Conservation (phyloP, 805 yeast genomes). For the Myxozyma neglecta region DNA sequence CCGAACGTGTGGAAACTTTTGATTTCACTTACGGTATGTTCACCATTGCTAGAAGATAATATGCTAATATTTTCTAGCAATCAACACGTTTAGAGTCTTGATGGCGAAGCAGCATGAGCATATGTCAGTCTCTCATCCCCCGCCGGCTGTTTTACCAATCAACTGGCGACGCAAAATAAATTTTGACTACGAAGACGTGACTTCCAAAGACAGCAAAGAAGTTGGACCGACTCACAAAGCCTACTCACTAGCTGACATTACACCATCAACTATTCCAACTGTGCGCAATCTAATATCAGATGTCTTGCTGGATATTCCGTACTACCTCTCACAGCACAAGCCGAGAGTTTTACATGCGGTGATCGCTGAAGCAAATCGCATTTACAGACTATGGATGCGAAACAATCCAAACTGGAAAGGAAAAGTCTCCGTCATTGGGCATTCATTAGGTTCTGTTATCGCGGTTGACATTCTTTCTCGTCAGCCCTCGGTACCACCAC, state of each 20-base stretch:
- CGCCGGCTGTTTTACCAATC: slow-evolving; percentile 58
- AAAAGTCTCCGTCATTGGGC: slow-evolving; percentile 73
- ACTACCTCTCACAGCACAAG: slow-evolving; percentile 72
- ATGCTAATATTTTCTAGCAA: slow-evolving; percentile 32
- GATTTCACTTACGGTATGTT: slow-evolving; percentile 71
- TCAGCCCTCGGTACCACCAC: slow-evolving; percentile 41
- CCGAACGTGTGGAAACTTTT: slow-evolving; percentile 73
- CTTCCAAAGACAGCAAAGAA: slow-evolving; percentile 8
- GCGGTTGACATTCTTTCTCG: slow-evolving; percentile 65
- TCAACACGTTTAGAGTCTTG: slow-evolving; percentile 42
- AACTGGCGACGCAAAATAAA: slow-evolving; percentile 76
- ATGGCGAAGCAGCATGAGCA: slow-evolving; percentile 36
- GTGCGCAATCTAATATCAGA: slow-evolving; percentile 78
- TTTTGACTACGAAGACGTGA: slow-evolving; percentile 46
- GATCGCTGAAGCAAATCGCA: slow-evolving; percentile 64
- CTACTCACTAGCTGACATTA: slow-evolving; percentile 69
- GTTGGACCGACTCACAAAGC: slow-evolving; percentile 19
- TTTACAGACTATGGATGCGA: slow-evolving; percentile 59
- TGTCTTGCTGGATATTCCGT: slow-evolving; percentile 77
- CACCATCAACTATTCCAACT: slow-evolving; percentile 74
- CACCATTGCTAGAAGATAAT: neutral
- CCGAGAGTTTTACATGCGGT: slow-evolving; percentile 67
- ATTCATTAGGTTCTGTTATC: slow-evolving; percentile 83
- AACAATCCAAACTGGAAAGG: slow-evolving; percentile 66
- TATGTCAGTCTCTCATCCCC: slow-evolving; percentile 26